Percentiles rank a stretch among this genome's conserved stretches.
These are phyloP conservation scores for Magnaporthiopsis poae DNA, from an alignment of 2,329 filamentous ascomycete species.

Conservation along the genomic window DNA sequence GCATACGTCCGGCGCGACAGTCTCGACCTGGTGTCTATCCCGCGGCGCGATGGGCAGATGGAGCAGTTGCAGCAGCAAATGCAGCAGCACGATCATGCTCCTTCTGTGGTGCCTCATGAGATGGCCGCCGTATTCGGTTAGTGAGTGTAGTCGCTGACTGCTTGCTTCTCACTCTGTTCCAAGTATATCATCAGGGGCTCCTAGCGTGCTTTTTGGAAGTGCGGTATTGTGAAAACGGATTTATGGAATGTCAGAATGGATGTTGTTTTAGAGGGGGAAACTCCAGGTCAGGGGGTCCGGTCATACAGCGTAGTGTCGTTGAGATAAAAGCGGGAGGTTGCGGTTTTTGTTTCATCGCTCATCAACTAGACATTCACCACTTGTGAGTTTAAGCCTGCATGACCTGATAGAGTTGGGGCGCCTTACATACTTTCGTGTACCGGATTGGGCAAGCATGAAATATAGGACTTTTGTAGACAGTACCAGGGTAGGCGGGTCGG, in stretches of 20 bases:
- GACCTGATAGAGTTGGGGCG: neutral
- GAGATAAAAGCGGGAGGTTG: neutral
- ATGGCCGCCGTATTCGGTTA: neutral
- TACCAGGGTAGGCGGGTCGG: too few species aligned
- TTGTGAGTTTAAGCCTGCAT: too few species aligned
- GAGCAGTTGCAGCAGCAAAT: slow-evolving; percentile 3
- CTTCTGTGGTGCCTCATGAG: neutral
- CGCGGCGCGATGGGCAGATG: neutral
- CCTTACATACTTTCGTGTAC: neutral
- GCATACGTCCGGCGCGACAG: slow-evolving; percentile 22
- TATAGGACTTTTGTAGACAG: neutral
- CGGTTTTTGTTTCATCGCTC: neutral
- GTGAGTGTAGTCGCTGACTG: neutral
- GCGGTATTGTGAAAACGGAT: neutral
- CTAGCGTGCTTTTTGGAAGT: neutral
- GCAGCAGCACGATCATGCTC: neutral
- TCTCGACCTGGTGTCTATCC: slow-evolving; percentile 3
- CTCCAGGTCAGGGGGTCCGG: neutral
- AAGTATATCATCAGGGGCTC: neutral
- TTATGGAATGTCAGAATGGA: neutral
- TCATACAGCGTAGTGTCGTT: neutral
- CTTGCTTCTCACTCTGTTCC: neutral
- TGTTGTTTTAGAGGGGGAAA: neutral
- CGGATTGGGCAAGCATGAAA: neutral
- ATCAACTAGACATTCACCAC: neutral